Evolutionary conservation across 495 filamentous ascomycete genomes (phyloP), one percentile per base, ranked within the genome.

Genomic region (Annulohypoxylon moriforme): DNA sequence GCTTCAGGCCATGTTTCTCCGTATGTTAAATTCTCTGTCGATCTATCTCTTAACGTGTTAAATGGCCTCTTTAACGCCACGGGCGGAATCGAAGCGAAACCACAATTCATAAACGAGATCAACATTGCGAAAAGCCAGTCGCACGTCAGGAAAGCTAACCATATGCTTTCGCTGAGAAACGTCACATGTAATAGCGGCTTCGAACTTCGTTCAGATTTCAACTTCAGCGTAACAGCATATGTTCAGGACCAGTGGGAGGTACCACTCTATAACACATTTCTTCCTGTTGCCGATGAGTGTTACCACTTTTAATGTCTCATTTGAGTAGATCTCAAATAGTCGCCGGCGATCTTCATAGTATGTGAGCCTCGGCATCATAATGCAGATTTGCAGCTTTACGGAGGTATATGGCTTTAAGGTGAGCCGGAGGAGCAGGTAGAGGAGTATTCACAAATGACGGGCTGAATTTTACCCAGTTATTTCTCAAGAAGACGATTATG

Each of bases 271-370:
- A 67, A 34, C 36, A 67, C 64, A 24, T 46, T 67, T 18, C 47
- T 70, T 33, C 71, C 71, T n/a, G 57, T 74, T 33, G 36, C 40
- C 11, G 71, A 74, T 50, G 58, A 70, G 63, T 74, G 71, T 46
- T 69, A 50, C 47, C 60, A 36, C 22, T 68, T 68, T 46, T 73
- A 40, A 68, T 22, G 29, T 34, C 60, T 53, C 44, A 34, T 20
- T 27, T 55, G 0, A 53, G 18, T 20, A 29, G 20, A 10, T 24
- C 34, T 20, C 42, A 11, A 33, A 34, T 22, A 38, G 27, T 55
- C 33, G 47, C 57, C 25, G 20, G 24, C 11, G 24, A 67, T 64
- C 38, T 52, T 16, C 29, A 56, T 20, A 29, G 18, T 14, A 58
- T 46, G 25, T 50, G 22, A 24, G 18, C 13, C 49, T 31, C 22